Evolutionary conservation across 768 basidiomycete genomes (phyloP), one percentile per base, ranked within the genome.

Genomic region (Chiua virens): DNA sequence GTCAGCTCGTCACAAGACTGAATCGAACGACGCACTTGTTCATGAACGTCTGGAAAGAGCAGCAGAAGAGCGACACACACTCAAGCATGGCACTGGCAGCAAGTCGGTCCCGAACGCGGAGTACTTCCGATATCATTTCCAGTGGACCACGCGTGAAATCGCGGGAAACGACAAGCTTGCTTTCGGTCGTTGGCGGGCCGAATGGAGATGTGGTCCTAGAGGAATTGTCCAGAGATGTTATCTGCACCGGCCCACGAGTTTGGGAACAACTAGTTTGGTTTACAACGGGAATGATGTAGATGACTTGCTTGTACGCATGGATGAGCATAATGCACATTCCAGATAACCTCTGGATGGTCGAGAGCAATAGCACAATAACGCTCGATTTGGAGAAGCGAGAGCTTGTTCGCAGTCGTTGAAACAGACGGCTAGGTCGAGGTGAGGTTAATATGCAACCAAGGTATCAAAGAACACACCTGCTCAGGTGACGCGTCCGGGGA

Each of bases 261-360:
- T 18, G 44, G 17, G 44, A 28, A 21, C 25, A 55, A 20, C 28
- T 21, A 7, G 70, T 67, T 57, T 78, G 73, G 54, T 89, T 85
- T 23, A 89, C 84, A 27, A 76, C 76, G 67, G 81, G 85, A 58
- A 87, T 83, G 39, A 86, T 85, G 49, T 70, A 72, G 8, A 86
- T 62, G 14, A 79, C 76, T 57, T 82, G 85, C 64, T 80, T 84
- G 73, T 88, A 87, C 20, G 79, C 73, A 42, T 86, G 79, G 41
- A 88, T 81, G 45, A 92, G 71, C 34, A 81, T 75, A 13, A 92
- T 79, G 57, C 84, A 85, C 34, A 75, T 69, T 9, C 87, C 83
- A 1, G 90, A 90, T 30, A 92, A 66, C 7, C 78, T 74, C 58
- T 90, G 89, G 14, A 92, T 75, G 25, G 83, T 76, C 13, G 92